A percentile compares a stretch with the other conserved stretches of the same genome.
Conservation (phyloP, 805 yeast species). For the Blastobotrys mokoenaii region DNA sequence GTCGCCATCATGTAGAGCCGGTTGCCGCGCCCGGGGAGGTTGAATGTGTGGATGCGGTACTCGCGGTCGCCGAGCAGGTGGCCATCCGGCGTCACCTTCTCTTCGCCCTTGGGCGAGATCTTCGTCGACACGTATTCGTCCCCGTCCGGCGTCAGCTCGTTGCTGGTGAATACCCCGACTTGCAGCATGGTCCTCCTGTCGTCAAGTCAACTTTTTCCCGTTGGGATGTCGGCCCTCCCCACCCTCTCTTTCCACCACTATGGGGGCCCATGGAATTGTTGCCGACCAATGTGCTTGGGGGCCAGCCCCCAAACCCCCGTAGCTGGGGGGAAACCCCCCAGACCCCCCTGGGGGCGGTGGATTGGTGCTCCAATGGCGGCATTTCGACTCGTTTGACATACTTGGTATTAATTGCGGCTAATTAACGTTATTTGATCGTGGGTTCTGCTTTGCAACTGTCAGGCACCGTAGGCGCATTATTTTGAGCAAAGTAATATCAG, state of each 20-base stretch:
- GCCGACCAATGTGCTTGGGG: not conserved
- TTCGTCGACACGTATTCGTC: slow-evolving; percentile 28
- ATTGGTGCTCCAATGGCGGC: too few species aligned
- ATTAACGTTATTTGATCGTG: too few species aligned
- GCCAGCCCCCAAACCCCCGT: not conserved
- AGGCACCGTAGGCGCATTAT: too few species aligned
- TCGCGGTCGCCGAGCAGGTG: slow-evolving; percentile 29
- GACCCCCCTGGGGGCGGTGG: too few species aligned
- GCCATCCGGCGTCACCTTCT: slow-evolving; percentile 35
- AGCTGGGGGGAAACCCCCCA: too few species aligned
- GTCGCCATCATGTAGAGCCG: slow-evolving; percentile 34
- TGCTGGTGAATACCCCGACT: slow-evolving; percentile 17
- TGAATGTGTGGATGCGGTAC: slow-evolving; percentile 35
- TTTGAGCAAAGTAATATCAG: too few species aligned
- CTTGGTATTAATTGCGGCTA: too few species aligned
- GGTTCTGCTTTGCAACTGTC: too few species aligned
- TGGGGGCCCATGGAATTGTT: too few species aligned
- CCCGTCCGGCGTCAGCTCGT: slow-evolving; percentile 18
- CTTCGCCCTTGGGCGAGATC: slow-evolving; percentile 39
- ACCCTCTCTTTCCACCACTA: too few species aligned
- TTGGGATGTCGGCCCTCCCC: too few species aligned
- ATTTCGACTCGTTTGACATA: too few species aligned
- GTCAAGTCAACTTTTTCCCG: not conserved
- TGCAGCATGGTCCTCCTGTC: slow-evolving; percentile 10
- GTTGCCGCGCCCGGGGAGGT: slow-evolving; percentile 32